Evolutionary conservation across 768 basidiomycete genomes (phyloP).

Genomic region (Pilatotrama ljubarskyi): DNA sequence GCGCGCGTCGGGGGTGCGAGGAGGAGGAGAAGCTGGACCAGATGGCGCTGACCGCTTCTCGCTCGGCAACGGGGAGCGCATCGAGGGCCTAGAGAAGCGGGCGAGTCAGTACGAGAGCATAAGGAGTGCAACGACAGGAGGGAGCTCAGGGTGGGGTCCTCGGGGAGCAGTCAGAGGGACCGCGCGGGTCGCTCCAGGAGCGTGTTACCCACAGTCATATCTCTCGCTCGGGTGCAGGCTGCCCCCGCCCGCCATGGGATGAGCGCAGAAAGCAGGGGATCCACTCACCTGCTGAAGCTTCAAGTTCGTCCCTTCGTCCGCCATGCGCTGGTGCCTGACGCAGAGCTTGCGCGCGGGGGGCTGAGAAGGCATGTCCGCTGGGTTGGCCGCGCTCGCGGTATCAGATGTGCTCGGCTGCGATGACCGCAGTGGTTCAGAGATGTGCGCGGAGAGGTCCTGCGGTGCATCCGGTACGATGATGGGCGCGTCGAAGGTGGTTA

Average conservation of each 20-base stretch:
- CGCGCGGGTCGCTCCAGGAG: not conserved
- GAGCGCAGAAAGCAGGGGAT: not conserved
- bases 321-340: slow-evolving; percentile 93
- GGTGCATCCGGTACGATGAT: slow-evolving; percentile 14
- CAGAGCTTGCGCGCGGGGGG: slow-evolving; percentile 74
- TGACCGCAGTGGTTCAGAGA: not conserved
- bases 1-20: slow-evolving; percentile 83
- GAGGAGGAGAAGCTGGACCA: slow-evolving; percentile 98
- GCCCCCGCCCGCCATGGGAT: not conserved
- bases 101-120: not conserved
- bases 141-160: not conserved
- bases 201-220: not conserved
- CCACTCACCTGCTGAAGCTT: slow-evolving; percentile 82
- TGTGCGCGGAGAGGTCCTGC: not conserved
- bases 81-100: slow-evolving; percentile 73
- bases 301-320: slow-evolving; percentile 90
- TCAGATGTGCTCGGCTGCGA: not conserved
- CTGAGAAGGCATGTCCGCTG: slow-evolving; percentile 25
- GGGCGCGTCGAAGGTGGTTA: slow-evolving; percentile 28
- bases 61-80: slow-evolving; percentile 79
- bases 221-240: not conserved
- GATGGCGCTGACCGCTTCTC: slow-evolving; percentile 84
- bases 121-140: not conserved
- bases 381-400: not conserved
- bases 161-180: slow-evolving; percentile 6